Evolutionary conservation across 305 asterid species (phyloP), one percentile per base, ranked within the genome.

Genomic region (Fraxinus paxiana): DNA sequence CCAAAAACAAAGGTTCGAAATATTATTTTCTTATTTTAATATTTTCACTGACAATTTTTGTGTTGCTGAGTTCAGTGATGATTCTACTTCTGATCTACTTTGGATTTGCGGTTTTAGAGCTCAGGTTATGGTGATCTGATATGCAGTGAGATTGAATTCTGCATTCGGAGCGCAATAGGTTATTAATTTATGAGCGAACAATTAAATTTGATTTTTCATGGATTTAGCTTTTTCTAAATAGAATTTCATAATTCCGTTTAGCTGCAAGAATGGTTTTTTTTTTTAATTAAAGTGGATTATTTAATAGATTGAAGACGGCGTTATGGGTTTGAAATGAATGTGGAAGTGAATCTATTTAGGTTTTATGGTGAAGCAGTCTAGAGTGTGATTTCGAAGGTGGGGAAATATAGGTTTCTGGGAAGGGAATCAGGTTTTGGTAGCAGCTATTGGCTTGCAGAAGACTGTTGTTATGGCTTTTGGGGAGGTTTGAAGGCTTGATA

Each of bases 1-100:
- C 96, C 97, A 26, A 94, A 96, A 88, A 38, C 92, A 17, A 95
- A 93, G 99, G 98, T 91, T 41, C 18, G 88, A 43, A 77, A 48
- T n/a, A 26, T 71, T 28, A 15, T 84, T 77, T 22, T 30, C 17
- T 30, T 24, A 46, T 76, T 17, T 63, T 6, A 17, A 33, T 43
- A 4, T 34, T 79, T 41, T 41, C 15, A 33, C 67, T 54, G 65
- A 54, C 6, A 4, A 41, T 38, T 17, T n/a, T 77, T 7, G 56
- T 37, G 17, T 63, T 73, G 59, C 24, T 10, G 17, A 56, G 30
- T 75, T 72, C 12, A 18, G 72, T n/a, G 82, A 78, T 67, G 48
- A 43, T 63, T 70, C 15, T 37, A 65, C 35, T 51, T 79, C 38
- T 82, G 63, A 73, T 72, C 71, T 63, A 80, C 35, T 77, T 38